Conservation (phyloP, 164 flowering plant species). For the Annona cherimola region DNA sequence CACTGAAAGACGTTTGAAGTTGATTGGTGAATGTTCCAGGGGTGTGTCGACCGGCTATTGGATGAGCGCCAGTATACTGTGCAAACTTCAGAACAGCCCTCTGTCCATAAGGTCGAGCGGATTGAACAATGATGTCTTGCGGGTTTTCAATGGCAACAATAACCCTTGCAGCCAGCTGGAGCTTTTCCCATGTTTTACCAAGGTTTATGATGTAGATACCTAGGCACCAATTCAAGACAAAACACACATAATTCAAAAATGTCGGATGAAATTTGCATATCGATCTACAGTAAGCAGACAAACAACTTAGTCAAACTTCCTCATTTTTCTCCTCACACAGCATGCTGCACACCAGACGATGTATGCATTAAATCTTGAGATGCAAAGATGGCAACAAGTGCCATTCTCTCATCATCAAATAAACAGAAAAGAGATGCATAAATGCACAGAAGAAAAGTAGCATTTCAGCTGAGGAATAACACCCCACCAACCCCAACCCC, state of each 20-base stretch:
- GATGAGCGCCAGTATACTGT: conserved; percentile 70
- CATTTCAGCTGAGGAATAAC: too few species aligned
- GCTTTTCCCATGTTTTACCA: conserved; percentile 92
- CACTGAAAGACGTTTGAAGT: conserved; percentile 72
- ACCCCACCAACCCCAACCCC: too few species aligned
- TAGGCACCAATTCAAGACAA: conserved; percentile 9
- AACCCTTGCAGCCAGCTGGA: conserved; percentile 83
- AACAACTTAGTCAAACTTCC: not conserved
- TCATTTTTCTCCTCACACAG: not conserved
- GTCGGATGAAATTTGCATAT: not conserved
- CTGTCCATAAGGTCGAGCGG: conserved; percentile 94
- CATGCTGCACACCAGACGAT: too few species aligned
- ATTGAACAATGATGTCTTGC: conserved; percentile 84
- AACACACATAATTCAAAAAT: too few species aligned
- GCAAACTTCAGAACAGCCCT: conserved; percentile 85
- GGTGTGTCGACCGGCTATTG: conserved; percentile 85
- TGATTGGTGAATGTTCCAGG: conserved; percentile 92
- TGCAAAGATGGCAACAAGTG: not conserved
- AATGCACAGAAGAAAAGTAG: not conserved
- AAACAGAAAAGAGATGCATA: not conserved
- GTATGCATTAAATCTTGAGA: not conserved
- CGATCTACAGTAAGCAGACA: not conserved
- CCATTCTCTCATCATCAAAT: not conserved
- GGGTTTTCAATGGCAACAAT: conserved; percentile 89
- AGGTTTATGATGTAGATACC: conserved; percentile 82